phyloP scores from a whole-genome alignment of 192 early-diverging fungal species.

The Thoreauomyces humboldtii region DNA sequence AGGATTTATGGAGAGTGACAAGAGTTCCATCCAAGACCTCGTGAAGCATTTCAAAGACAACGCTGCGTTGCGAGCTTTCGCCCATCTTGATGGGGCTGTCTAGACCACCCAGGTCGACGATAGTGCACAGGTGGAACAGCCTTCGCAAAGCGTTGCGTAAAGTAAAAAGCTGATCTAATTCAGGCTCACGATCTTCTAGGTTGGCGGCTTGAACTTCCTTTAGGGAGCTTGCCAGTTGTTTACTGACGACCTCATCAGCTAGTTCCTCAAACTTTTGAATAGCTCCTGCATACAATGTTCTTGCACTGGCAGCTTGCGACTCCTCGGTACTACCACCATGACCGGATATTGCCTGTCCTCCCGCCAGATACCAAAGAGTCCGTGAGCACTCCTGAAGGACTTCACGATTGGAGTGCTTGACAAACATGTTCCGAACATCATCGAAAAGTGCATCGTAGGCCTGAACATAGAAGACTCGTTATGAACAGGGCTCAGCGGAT shows the following conservation, averaged over 20 bases:
- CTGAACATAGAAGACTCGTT: no score
- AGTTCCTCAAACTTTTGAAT: conserved; percentile 32
- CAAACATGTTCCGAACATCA: conserved; percentile 31
- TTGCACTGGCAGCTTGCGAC: no score
- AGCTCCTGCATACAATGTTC: conserved; percentile 8
- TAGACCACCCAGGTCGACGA: conserved; percentile 24
- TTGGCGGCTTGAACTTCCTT: neutral
- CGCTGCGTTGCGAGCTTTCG: conserved; percentile 2
- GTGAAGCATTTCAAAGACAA: conserved; percentile 24
- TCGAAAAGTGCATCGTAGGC: conserved; percentile 39
- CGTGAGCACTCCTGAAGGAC: conserved; percentile 32
- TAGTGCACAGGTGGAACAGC: conserved; percentile 1
- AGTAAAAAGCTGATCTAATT: conserved; percentile 1
- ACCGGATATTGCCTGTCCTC: no score
- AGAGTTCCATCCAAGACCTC: conserved; percentile 22
- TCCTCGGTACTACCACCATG: no score
- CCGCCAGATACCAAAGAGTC: conserved; percentile 25
- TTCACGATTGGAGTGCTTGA: conserved; percentile 31
- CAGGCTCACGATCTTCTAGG: neutral
- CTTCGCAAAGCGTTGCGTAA: conserved; percentile 25
- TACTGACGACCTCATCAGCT: conserved; percentile 22
- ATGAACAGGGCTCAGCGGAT: no score
- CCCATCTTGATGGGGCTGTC: neutral
- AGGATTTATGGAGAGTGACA: no score
- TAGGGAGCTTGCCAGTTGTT: conserved; percentile 7